Evolutionary conservation across 257 asterid genomes (phyloP), one percentile per base, ranked within the genome.

Genomic region (Solanum bukasovii): DNA sequence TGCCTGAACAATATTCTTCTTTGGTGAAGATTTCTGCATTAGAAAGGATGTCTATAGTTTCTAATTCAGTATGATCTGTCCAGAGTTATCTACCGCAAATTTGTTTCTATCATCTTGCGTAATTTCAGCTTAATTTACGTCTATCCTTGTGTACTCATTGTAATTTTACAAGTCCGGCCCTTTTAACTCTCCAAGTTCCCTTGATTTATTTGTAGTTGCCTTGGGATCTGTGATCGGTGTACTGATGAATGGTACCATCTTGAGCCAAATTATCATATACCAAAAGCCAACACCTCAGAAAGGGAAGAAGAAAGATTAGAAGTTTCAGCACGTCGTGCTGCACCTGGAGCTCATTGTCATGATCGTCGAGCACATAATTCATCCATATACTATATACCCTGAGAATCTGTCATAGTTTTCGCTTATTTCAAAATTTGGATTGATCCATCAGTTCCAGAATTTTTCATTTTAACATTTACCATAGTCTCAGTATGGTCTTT

Each of bases 181-280:
- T 23, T 33, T 33, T 81, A 27, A 89, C 72, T 13, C 31, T 49
- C 31, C 31, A 68, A 33, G 29, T 52, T 86, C 86, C 87, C 84
- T 90, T 84, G 70, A 78, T 84, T 72, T 88, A 68, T 34, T 81
- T 83, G 73, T 91, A 97, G 99, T 96, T 92, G 89, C 95, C 87
- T 12, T 94, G 94, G 99, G 99, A 77, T 97, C 98, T 3, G 96
- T 89, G 61, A 90, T 95, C 56, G 99, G 99, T 75, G 87, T 95
- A 83, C 49, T 93, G 92, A 97, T 97, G 5, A 97, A 97, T 4
- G 99, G 99, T 74, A 92, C 98, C 81, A 95, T 97, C 90, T 91
- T 97, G 90, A 92, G 98, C 79, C 99, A 97, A 88, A 97, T 97
- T 86, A 87, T 93, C 87, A 16, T 91, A 49, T 97, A 97, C 91